phyloP scores from a whole-genome alignment of 306 rosid species.

The Coriaria nepalensis region DNA sequence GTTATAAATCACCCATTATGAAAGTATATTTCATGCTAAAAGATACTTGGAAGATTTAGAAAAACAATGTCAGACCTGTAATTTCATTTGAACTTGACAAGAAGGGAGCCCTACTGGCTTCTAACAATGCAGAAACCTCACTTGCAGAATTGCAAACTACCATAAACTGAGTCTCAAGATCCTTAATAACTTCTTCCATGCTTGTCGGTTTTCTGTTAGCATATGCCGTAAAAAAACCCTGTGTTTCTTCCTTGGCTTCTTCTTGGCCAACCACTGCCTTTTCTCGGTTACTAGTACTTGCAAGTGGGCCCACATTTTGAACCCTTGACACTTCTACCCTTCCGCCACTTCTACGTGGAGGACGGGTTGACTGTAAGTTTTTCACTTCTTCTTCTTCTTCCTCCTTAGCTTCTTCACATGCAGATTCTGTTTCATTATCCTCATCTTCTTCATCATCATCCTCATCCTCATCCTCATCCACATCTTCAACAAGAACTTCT shows the following conservation, averaged over 20 bases:
- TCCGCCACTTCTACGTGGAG: not conserved
- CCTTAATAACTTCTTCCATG: slow-evolving; percentile 75
- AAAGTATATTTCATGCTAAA: not conserved
- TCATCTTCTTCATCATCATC: slow-evolving; percentile 22
- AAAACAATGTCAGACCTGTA: slow-evolving; percentile 38
- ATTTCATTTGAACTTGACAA: slow-evolving; percentile 41
- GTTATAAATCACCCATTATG: no score
- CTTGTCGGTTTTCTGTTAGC: slow-evolving; percentile 67
- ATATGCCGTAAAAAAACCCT: slow-evolving; percentile 61
- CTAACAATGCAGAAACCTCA: slow-evolving; percentile 61
- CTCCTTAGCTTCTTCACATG: no score
- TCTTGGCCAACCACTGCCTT: slow-evolving; percentile 27
- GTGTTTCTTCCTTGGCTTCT: slow-evolving; percentile 53
- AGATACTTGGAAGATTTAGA: not conserved
- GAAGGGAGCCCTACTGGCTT: slow-evolving; percentile 48
- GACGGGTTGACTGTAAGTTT: no score
- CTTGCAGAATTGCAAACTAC: slow-evolving; percentile 54
- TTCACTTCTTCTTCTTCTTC: no score
- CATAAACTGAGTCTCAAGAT: slow-evolving; percentile 65
- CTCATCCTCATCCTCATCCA: slow-evolving; percentile 38
- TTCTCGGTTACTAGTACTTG: slow-evolving; percentile 30
- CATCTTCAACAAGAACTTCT: slow-evolving; percentile 53
- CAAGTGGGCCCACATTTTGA: slow-evolving; percentile 37
- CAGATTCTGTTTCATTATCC: slow-evolving; percentile 22
- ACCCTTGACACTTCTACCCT: slow-evolving; percentile 35